Evolutionary conservation across 179 eudicot genomes (phyloP), one percentile per base, ranked within the genome.

Genomic region (Gypsophila paniculata): DNA sequence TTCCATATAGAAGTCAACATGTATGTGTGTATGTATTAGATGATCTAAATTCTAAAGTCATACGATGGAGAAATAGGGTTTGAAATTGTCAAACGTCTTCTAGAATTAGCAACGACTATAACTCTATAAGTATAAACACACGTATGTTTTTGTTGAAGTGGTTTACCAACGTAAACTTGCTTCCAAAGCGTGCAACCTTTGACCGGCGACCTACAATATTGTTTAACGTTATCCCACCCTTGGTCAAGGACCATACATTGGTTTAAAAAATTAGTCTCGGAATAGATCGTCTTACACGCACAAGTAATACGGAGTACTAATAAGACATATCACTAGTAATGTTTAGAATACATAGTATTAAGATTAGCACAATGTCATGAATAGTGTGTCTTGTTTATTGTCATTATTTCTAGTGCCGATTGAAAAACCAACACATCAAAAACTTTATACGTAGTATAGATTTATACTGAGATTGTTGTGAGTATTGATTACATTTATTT

Each of bases 21-120:
- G 63, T 51, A 64, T 29, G 34, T 29, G 34, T 29, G 34, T 29
- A 29, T 29, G 34, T 29, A 29, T 29, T 29, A 1, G 34, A 29
- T 29, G 34, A 29, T 29, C 34, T 29, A 4, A 29, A n/a, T n/a
- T n/a, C n/a, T 61, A 23, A 34, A 46, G 63, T 59, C 51, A 32
- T 11, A 60, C 53, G 29, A 69, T 21, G 54, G 42, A 69, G 49
- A 46, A 21, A 68, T 60, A 6, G 14, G 1, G 58, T 74, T 46
- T 19, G 64, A 14, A 75, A 63, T 70, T 8, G 74, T 75, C 78
- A 75, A 70, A 62, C 53, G 48, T 75, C 69, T 75, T 75, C 70
- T 54, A 70, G 78, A 75, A 69, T 61, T 8, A 2, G 15, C 36
- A 52, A 69, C 10, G 69, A 60, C 66, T 60, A 10, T 29, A 29